Evolutionary conservation across 352 stramenopile species (phyloP), one percentile per base, ranked within the genome.

Genomic region (Phytopythium oedochilum): DNA sequence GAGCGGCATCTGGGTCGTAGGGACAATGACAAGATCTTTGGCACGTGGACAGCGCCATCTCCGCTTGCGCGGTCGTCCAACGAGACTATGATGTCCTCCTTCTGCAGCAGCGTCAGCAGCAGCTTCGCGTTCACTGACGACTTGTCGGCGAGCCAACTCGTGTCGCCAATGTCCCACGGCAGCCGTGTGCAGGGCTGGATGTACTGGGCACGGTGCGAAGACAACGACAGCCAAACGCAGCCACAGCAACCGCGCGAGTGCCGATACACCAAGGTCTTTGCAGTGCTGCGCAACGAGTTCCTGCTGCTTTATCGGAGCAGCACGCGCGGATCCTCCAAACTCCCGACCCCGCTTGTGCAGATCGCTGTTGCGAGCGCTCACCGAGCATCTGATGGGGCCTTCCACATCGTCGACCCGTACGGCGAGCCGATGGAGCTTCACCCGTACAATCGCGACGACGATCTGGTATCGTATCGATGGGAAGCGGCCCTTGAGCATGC

Each of bases 361-460:
- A 80, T 90, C 55, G 75, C 80, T 5, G 73, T 90, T 25, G 71
- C 68, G 2, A 73, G 63, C 53, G 79, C 78, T 15, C 65, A 66
- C 53, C 70, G 70, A 55, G 69, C 66, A 18, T 61, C 65, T 10
- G 66, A 81, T 35, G 72, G 73, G 23, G 67, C 72, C 6, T 64
- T 90, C 40, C 67, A 72, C 14, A 65, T 86, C 36, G 66, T 78
- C 31, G 80, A 80, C 26, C 71, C 78, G n/a, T 82, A 76, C 63
- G 73, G 75, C 29, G 77, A 88, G 55, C 66, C 68, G n/a, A 88
- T 90, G 80, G 80, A 90, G 53, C 63, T 90, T 28, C 74, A 83
- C 59, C 52, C 86, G 43, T 90, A 90, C 68, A 73, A 87, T 31
- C 75, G 78, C 17, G 38, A 70, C 7, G 70, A 92, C 57, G 53